Evolutionary conservation across 371 early-diverging fungal genomes (phyloP), one percentile per base, ranked within the genome.

Genomic region (Coemansia sp.): DNA sequence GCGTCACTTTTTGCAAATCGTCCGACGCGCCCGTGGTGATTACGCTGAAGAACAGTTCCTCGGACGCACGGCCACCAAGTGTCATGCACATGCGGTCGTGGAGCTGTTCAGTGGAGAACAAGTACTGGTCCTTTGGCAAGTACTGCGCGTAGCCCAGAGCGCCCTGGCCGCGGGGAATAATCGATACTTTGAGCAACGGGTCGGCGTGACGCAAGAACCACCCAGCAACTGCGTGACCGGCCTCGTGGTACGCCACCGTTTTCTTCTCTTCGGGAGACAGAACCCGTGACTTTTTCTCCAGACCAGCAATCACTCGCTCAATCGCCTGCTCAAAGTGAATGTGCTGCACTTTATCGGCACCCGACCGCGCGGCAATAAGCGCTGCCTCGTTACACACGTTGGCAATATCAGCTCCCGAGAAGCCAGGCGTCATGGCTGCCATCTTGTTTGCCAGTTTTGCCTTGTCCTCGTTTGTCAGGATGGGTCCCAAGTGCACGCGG

Each of bases 351-450:
- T 80, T 81, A 40, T 88, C 86, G 60, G 92, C 85, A 50, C 85
- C 83, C 58, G 85, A 79, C 39, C 99, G 89, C 24, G 99, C 99
- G 18, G 97, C 99, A 72, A 97, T 97, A 64, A 99, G 84, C n/a
- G 99, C 98, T 27, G 98, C 95, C 82, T 99, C 99, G 71, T 99
- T 99, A 83, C 98, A 99, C 18, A 98, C 97, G 78, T 99, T 99
- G 77, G 91, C 89, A 48, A 98, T 92, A 78, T 98, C 98, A 39
- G 99, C 99, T 66, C 99, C 99, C 18, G 94, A 89, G 78, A 98
- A 98, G 13, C 99, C 99, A 18, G 98, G 98, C 0, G 99, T 98
- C 74, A 98, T 80, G 0, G 93, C 94, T 5, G 95, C 94, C 59
- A 98, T 82, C 79, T 89, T 92, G 61, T 88, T 83, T 6, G 94